These are phyloP conservation scores for Cercospora canescens DNA, from an alignment of 2,329 filamentous ascomycete genomes.

Conservation along the genomic window DNA sequence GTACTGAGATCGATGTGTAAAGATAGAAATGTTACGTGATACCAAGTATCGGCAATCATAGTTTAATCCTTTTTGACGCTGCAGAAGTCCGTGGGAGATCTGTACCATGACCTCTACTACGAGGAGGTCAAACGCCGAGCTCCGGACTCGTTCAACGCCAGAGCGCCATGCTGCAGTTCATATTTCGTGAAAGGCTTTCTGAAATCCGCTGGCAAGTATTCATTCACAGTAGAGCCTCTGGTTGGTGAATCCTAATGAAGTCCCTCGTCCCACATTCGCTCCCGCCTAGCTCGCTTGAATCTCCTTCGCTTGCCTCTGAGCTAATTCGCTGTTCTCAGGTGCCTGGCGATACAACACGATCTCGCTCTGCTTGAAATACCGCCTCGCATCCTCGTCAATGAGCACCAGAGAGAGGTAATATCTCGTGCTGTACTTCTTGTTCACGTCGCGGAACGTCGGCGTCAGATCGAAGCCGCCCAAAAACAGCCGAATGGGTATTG, in stretches of 20 bases:
- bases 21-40: conserved; percentile 6
- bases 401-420: conserved; percentile 92
- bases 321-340: conserved; percentile 51
- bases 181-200: not conserved
- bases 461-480: conserved; percentile 96
- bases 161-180: not conserved
- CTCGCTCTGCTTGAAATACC: conserved; percentile 99
- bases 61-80: not conserved
- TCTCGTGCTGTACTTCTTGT: conserved; percentile 98
- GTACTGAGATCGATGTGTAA: not conserved
- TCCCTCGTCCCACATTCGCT: conserved; percentile 27
- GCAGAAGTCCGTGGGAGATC: not conserved
- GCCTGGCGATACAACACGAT: conserved; percentile 91
- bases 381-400: conserved; percentile 71
- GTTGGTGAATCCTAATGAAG: not conserved
- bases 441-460: conserved; percentile 97
- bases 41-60: not conserved
- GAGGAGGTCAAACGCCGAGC: not conserved
- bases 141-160: not conserved
- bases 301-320: conserved; percentile 49
- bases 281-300: conserved; percentile 38
- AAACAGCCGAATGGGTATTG: conserved; percentile 95
- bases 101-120: not conserved
- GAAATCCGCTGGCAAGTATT: not conserved
- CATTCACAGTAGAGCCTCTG: not conserved